Base-by-base conservation (phyloP, 1,284 basidiomycete genomes). In the Ustilago cynodontis region DNA sequence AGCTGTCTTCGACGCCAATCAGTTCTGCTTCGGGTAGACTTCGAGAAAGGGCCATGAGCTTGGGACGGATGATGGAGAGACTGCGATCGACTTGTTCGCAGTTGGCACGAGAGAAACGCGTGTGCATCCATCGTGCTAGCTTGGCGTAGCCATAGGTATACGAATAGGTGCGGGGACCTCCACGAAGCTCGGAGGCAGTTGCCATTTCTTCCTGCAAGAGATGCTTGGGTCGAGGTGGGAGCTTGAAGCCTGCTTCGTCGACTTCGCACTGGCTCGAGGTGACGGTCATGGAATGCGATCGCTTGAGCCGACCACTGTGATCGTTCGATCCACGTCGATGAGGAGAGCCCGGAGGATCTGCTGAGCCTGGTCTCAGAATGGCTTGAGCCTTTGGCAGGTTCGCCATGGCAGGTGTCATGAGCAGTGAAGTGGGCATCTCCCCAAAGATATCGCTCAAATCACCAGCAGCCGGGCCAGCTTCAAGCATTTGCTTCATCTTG, bases 131-230 rank as follows among this genome's bases (percentile, higher is more conserved):
- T 14, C 67, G 59, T 0, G 76, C 76, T 2, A 78, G 49, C 41
- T 78, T 78, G 62, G 76, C 76, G 29, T 75, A 78, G 9, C 76
- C 76, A 45, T 71, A 78, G 10, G 76, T 75, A 57, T 75, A 78
- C 9, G 61, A 68, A 59, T 78, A 74, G 11, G 53, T 41, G 16
- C 39, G 57, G 1, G 59, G 39, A 1, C 65, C 76, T n/a, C 70
- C 65, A 22, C 59, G 62, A 47, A 75, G 51, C 39, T 65, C 68
- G 5, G 71, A 49, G 1, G 68, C 61, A 2, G 71, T 75, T 7
- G 67, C 71, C 37, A 56, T 35, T 22, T 75, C 76, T 43, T 78
- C 76, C 10, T 75, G 76, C 43, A 73, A 43, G 29, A 71, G 31
- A 37, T 73, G 70, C 53, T 56, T 62, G 39, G 62, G 65, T 11